Evolutionary conservation across 202 grass and related monocot species (phyloP), one percentile per base, ranked within the genome.

Genomic region (Eragrostis tef): DNA sequence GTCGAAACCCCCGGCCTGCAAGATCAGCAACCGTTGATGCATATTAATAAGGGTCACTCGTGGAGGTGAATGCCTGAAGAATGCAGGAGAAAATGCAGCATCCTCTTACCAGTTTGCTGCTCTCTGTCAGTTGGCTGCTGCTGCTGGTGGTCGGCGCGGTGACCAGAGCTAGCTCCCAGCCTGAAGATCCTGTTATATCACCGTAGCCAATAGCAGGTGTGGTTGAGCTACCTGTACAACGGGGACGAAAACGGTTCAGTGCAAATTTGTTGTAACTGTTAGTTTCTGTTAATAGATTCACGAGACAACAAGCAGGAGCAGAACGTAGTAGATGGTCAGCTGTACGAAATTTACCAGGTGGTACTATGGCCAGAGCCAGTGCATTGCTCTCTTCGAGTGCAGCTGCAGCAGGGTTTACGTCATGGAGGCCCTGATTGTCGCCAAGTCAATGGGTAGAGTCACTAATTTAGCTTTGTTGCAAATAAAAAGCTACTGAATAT

Each of bases 131-230:
- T 39, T 86, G 87, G 47, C 5, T 85, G 45, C 60, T 46, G n/a
- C 11, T 85, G 17, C 4, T 81, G 65, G 6, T 85, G 66, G 79
- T 76, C 26, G 57, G 84, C 17, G 86, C 79, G 10, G 91, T 77
- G 57, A 94, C 94, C 52, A 97, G 59, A n/a, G 94, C 91, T 50
- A 94, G 64, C 83, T 97, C 91, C 91, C 94, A 97, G 44, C 87
- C 87, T 51, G 94, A 89, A 6, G 89, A 86, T 75, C 85, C 83
- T 71, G 48, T 48, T 65, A 80, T 68, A 1, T 69, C 73, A 1
- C 75, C 9, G 11, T 84, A 72, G n/a, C 83, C 69, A 46, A 79
- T 45, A 2, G 47, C 73, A 43, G 73, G 50, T 54, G 49, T 87
- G 49, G 17, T 77, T 51, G 74, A 74, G 52, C 82, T 73, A 19